Conservation (phyloP, 2,329 filamentous ascomycete genomes). For the Phyllosticta citriasiana region DNA sequence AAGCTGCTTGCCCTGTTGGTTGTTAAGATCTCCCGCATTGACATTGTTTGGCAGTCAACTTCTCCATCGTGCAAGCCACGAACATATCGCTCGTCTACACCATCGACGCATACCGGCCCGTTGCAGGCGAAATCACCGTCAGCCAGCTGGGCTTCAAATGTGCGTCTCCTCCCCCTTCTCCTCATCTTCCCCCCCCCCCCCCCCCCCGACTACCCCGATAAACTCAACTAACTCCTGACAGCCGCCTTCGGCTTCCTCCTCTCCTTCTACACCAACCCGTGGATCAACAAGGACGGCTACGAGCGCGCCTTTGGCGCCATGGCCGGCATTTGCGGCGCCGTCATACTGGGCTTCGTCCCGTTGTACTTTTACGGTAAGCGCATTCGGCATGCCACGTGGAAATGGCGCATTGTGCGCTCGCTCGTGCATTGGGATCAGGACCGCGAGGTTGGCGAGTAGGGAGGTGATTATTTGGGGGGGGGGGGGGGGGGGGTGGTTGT, state of each 20-base stretch:
- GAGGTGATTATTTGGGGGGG: neutral
- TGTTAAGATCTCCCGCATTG: neutral
- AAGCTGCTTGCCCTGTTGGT: constrained; percentile 17
- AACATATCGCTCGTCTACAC: constrained; percentile 49
- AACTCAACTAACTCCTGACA: constrained; percentile 13
- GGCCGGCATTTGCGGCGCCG: constrained; percentile 42
- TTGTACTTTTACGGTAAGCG: constrained; percentile 44
- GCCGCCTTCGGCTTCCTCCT: constrained; percentile 49
- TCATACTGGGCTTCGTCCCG: constrained; percentile 41
- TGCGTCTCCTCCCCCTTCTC: constrained; percentile 18
- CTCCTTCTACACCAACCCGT: constrained; percentile 51
- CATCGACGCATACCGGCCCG: constrained; percentile 48
- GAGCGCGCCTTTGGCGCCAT: constrained; percentile 45
- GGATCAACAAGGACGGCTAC: constrained; percentile 44
- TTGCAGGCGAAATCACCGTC: constrained; percentile 47
- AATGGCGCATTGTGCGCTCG: constrained; percentile 36
- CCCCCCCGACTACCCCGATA: neutral
- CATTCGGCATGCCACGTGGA: constrained; percentile 39
- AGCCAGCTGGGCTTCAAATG: constrained; percentile 47
- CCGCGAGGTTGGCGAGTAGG: constrained; percentile 45
- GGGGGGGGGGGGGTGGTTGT: too few species aligned
- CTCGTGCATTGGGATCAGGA: constrained; percentile 43
- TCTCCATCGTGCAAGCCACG: constrained; percentile 46
- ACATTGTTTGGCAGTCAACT: constrained; percentile 31
- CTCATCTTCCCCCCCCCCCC: neutral